Conservation (phyloP, 75 land plant species). For the Selaginella moellendorffii region DNA sequence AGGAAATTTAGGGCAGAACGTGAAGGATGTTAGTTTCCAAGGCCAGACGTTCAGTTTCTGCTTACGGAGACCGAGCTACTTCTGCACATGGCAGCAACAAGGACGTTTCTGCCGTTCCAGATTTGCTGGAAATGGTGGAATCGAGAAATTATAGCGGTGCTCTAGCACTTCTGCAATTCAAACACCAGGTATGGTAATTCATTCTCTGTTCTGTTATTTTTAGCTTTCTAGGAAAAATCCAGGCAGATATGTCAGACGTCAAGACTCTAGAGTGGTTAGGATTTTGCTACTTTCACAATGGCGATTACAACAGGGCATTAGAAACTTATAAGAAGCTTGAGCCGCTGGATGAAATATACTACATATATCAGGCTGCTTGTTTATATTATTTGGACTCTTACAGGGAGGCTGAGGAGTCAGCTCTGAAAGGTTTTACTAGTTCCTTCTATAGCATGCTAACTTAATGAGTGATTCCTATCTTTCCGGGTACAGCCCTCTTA, state of each 20-base stretch:
- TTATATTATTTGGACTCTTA: slow-evolving; percentile 21
- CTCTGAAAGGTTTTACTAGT: slow-evolving; percentile 18
- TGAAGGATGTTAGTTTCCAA: neutral
- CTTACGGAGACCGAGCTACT: neutral
- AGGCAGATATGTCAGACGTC: slow-evolving; percentile 13
- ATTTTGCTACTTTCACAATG: slow-evolving; percentile 28
- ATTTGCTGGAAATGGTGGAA: slow-evolving; percentile 13
- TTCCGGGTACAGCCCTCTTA: no score
- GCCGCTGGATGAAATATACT: slow-evolving; percentile 11
- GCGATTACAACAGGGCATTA: slow-evolving; percentile 24
- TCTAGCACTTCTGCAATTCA: slow-evolving; percentile 23
- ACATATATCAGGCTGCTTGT: slow-evolving; percentile 20
- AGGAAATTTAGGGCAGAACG: neutral
- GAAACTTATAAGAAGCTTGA: slow-evolving; percentile 20
- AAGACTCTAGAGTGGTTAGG: slow-evolving; percentile 25
- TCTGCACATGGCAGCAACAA: neutral
- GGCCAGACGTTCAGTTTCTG: neutral
- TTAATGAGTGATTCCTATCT: no score
- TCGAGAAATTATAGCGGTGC: slow-evolving; percentile 26
- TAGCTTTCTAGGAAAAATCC: neutral
- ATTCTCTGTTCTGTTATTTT: neutral
- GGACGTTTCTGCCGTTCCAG: slow-evolving; percentile 14
- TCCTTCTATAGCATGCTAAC: neutral
- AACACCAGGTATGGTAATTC: slow-evolving; percentile 15
- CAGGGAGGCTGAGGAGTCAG: slow-evolving; percentile 19